These are phyloP conservation scores for Colletotrichum caudatum DNA, from an alignment of 2,329 filamentous ascomycete genomes.

Conservation along the genomic window DNA sequence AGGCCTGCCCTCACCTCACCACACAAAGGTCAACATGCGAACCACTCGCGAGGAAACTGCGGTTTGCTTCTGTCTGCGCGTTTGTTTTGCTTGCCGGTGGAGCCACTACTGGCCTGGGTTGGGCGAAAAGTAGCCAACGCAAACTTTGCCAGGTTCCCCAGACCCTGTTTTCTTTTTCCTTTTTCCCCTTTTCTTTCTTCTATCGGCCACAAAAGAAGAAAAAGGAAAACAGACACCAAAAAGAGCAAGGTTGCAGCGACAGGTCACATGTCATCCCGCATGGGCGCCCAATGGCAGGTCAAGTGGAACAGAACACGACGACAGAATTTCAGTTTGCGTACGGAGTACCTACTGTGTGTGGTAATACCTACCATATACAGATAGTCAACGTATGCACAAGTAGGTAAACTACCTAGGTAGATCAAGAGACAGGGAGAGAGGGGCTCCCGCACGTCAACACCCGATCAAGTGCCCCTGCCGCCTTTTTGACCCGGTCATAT, in stretches of 20 bases:
- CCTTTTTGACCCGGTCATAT: background rate
- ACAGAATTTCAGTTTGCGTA: background rate
- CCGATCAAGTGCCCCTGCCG: slow-evolving; percentile 1
- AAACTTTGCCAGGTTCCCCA: slow-evolving; percentile 25
- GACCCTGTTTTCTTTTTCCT: slow-evolving; percentile 1
- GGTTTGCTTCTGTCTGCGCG: background rate
- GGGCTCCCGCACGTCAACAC: slow-evolving; percentile 1
- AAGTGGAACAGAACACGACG: slow-evolving; percentile 10
- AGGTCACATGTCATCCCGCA: slow-evolving; percentile 24
- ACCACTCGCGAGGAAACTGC: background rate
- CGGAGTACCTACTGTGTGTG: background rate
- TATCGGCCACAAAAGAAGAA: too few relatives aligned
- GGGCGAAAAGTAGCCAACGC: slow-evolving; percentile 14
- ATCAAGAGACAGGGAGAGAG: background rate
- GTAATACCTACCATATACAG: background rate
- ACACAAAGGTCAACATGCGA: background rate
- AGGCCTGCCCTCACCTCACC: background rate
- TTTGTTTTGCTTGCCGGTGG: slow-evolving; percentile 13
- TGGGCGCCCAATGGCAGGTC: slow-evolving; percentile 20
- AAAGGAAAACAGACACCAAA: background rate
- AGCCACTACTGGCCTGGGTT: background rate
- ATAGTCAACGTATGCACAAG: too few relatives aligned
- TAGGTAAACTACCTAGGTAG: background rate
- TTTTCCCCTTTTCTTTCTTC: background rate
- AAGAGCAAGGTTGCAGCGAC: slow-evolving; percentile 21